Conservation (phyloP, 1,284 basidiomycete genomes). For the Puccinia hordei region DNA sequence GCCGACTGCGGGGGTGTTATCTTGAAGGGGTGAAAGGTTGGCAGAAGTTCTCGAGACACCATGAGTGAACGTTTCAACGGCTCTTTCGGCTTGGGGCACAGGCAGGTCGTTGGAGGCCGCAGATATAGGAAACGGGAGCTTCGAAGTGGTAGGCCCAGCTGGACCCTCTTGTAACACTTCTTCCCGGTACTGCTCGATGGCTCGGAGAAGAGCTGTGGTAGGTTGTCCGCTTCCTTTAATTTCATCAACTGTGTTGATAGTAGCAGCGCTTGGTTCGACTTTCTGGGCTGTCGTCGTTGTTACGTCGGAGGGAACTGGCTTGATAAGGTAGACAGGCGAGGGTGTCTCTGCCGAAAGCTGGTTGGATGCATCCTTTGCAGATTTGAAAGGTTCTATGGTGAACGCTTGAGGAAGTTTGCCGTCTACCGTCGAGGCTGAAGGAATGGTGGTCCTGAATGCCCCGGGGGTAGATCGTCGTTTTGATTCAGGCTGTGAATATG, state of each 20-base stretch:
- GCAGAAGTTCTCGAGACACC: neutral
- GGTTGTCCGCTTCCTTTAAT: neutral
- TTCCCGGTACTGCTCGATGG: neutral
- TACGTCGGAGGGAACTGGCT: neutral
- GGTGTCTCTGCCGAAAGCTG: neutral
- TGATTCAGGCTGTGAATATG: neutral
- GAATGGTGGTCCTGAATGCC: neutral
- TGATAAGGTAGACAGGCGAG: neutral
- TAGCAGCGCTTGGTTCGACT: neutral
- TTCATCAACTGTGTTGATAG: neutral
- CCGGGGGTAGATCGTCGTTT: neutral
- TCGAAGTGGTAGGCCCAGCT: neutral
- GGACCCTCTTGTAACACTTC: neutral
- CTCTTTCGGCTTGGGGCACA: neutral
- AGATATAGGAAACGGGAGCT: neutral
- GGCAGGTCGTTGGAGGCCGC: neutral
- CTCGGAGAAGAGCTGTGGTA: neutral
- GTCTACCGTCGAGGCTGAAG: neutral
- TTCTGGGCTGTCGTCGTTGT: neutral
- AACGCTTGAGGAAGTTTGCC: neutral
- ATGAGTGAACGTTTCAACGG: neutral
- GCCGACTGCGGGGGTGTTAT: neutral
- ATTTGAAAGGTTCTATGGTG: neutral
- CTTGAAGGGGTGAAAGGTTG: neutral
- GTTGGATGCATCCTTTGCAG: neutral